phyloP scores from a whole-genome alignment of 805 yeast genomes.

The Candida andamanensis region DNA sequence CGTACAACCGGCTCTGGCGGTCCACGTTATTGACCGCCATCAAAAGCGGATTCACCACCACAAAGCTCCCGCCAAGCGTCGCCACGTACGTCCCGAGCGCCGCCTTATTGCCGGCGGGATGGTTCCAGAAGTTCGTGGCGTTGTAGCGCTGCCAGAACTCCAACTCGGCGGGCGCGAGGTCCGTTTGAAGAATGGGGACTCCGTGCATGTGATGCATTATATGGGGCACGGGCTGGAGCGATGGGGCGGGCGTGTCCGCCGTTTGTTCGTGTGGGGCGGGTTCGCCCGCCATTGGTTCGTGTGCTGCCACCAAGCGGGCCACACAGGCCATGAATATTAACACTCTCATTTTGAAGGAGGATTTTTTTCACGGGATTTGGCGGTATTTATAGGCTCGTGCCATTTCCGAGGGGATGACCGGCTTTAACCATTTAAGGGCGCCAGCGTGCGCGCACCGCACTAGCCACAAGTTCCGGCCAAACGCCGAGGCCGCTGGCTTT shows the following conservation, averaged over 20 bases:
- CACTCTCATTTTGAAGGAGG: too few relatives aligned
- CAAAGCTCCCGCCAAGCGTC: conserved; percentile 33
- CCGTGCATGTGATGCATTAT: conserved; percentile 53
- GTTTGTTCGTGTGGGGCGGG: conserved; percentile 1
- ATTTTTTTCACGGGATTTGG: too few relatives aligned
- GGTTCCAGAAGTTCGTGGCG: conserved; percentile 67
- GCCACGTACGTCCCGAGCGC: conserved; percentile 53
- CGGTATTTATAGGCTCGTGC: too few relatives aligned
- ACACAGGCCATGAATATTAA: background rate
- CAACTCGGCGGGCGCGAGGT: conserved; percentile 66
- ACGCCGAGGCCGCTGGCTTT: too few relatives aligned
- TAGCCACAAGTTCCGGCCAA: too few relatives aligned
- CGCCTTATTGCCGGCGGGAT: conserved; percentile 43
- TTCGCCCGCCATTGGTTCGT: too few relatives aligned
- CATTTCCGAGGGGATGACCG: too few relatives aligned
- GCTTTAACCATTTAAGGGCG: too few relatives aligned
- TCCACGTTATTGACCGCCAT: conserved; percentile 59
- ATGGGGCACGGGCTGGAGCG: conserved; percentile 29
- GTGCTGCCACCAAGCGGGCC: too few relatives aligned
- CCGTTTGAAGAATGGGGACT: conserved; percentile 62
- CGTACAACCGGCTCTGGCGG: conserved; percentile 44
- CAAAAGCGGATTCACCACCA: conserved; percentile 62
- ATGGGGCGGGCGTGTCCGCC: conserved; percentile 1
- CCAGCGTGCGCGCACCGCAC: too few relatives aligned
- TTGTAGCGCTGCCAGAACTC: conserved; percentile 75